These are phyloP conservation scores for Bipolaris victoriae DNA, from an alignment of 2,329 filamentous ascomycete species.

Conservation along the genomic window DNA sequence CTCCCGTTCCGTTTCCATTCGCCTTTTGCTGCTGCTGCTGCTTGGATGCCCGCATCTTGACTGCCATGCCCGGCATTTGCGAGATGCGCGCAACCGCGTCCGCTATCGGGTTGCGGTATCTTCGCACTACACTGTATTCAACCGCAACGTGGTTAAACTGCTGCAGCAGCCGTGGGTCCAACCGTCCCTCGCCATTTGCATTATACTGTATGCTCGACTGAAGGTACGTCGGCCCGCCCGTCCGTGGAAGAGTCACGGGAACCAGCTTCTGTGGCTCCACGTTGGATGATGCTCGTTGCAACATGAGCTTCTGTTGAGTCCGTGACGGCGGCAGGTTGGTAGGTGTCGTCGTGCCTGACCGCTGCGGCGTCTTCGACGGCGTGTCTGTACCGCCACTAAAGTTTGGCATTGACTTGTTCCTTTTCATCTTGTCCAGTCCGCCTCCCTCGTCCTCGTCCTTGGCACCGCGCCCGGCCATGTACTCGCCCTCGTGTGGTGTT, in stretches of 20 bases:
- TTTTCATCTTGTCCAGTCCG: constrained; percentile 41
- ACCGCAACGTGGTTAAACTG: constrained; percentile 72
- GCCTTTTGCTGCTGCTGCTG: constrained; percentile 23
- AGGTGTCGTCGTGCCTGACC: constrained; percentile 49
- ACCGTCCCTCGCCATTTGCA: constrained; percentile 49
- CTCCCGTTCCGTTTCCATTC: constrained; percentile 38
- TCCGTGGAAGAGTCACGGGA: constrained; percentile 48
- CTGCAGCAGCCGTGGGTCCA: constrained; percentile 67
- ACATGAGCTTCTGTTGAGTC: constrained; percentile 76
- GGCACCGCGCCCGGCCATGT: constrained; percentile 41
- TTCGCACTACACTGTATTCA: constrained; percentile 75
- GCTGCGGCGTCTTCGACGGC: constrained; percentile 35
- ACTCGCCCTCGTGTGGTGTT: constrained; percentile 49
- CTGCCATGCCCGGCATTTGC: constrained; percentile 57
- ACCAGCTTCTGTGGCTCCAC: constrained; percentile 66
- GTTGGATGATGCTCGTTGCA: constrained; percentile 74
- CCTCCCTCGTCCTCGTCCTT: constrained; percentile 25
- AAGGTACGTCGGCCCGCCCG: constrained; percentile 43
- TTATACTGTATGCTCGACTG: constrained; percentile 47
- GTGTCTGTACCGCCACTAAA: constrained; percentile 39
- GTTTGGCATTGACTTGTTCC: constrained; percentile 50
- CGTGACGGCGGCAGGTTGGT: constrained; percentile 60
- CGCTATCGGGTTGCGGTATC: constrained; percentile 73
- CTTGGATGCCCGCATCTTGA: constrained; percentile 32
- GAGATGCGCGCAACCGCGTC: constrained; percentile 64